phyloP scores from a whole-genome alignment of 768 basidiomycete genomes.

The Xerocomellus amylosporus region DNA sequence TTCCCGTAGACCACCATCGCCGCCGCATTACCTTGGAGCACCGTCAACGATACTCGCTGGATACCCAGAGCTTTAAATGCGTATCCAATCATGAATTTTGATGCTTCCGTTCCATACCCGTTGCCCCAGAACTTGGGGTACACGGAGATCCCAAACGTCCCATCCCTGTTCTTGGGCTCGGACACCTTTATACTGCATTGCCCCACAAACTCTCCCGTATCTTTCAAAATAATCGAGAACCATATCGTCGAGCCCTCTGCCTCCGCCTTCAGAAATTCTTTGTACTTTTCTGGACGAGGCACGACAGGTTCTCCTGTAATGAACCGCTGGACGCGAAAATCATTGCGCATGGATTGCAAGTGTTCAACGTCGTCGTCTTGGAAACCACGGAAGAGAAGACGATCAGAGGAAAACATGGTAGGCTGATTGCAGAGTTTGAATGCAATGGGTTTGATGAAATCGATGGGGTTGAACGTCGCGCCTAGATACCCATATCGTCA shows the following conservation, averaged over 20 bases:
- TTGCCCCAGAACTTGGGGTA: slow-evolving; percentile 29
- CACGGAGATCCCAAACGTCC: slow-evolving; percentile 21
- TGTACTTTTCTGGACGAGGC: slow-evolving; percentile 6
- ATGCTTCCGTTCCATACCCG: slow-evolving; percentile 37
- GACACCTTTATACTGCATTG: slow-evolving; percentile 12
- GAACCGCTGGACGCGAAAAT: slow-evolving; percentile 6
- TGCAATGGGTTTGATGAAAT: neutral
- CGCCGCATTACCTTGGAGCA: slow-evolving; percentile 16
- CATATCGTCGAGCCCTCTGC: slow-evolving; percentile 9
- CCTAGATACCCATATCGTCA: neutral
- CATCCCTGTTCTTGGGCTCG: slow-evolving; percentile 28
- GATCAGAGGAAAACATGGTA: slow-evolving; percentile 9
- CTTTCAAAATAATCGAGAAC: slow-evolving; percentile 10
- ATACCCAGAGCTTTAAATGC: slow-evolving; percentile 27
- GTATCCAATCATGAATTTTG: slow-evolving; percentile 34
- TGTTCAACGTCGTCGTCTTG: slow-evolving; percentile 6
- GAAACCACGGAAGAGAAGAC: slow-evolving; percentile 8
- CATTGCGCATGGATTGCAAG: slow-evolving; percentile 6
- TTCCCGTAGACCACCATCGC: slow-evolving; percentile 30
- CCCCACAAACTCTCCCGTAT: slow-evolving; percentile 6
- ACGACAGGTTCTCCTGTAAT: slow-evolving; percentile 2
- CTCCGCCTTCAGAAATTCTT: neutral
- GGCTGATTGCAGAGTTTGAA: neutral
- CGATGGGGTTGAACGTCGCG: neutral
- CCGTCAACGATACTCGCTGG: slow-evolving; percentile 30